Percentiles rank a stretch among this genome's conserved stretches.
Evolutionary conservation across 2,329 filamentous ascomycete species (phyloP).

Genomic region (Aureobasidium sp.): DNA sequence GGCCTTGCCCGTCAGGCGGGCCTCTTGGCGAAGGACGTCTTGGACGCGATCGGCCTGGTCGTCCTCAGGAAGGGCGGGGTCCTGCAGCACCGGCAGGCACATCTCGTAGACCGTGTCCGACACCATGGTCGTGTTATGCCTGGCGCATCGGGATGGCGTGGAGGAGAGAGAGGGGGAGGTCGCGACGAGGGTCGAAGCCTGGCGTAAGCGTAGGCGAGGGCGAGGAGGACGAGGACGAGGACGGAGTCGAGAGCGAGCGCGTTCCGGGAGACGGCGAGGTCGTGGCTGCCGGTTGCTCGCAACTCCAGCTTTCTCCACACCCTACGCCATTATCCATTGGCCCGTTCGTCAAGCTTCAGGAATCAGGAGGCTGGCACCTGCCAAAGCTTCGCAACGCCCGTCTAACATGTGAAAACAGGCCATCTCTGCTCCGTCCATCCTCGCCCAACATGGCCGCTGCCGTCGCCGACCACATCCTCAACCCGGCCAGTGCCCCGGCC

Average conservation of each 20-base stretch:
- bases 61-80: slow-evolving; percentile 77
- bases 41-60: slow-evolving; percentile 91
- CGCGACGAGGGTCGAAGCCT: not conserved
- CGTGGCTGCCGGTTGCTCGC: not conserved
- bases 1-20: slow-evolving; percentile 57
- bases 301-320: not conserved
- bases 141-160: not conserved
- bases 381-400: not conserved
- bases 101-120: slow-evolving; percentile 88
- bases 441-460: not conserved
- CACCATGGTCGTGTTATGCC: slow-evolving; percentile 54
- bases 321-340: not conserved
- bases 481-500: slow-evolving; percentile 22
- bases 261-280: not conserved
- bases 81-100: slow-evolving; percentile 79
- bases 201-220: not conserved
- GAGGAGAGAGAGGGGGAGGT: not conserved
- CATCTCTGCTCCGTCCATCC: not conserved
- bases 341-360: no score
- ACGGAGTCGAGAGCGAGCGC: not conserved
- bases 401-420: not conserved
- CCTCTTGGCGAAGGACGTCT: slow-evolving; percentile 69
- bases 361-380: not conserved
- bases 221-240: not conserved
- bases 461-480: slow-evolving; percentile 23